These are phyloP conservation scores for Trichoderma sp. DNA, from an alignment of 2,329 filamentous ascomycete genomes.

Conservation along the genomic window DNA sequence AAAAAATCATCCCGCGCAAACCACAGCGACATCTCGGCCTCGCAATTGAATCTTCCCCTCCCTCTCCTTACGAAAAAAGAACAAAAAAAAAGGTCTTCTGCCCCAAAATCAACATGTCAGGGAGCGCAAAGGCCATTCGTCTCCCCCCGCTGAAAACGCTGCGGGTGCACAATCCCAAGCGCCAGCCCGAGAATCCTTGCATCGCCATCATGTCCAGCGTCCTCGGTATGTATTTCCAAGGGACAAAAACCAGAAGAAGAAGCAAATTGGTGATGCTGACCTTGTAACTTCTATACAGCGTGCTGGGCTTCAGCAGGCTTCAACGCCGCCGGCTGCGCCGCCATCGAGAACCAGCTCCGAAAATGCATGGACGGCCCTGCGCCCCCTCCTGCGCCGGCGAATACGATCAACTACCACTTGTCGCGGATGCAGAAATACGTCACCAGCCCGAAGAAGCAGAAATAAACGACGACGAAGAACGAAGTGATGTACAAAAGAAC, in stretches of 20 bases:
- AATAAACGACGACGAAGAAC: constrained; percentile 29
- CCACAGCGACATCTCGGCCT: neutral
- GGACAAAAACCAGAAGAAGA: neutral
- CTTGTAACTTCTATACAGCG: constrained; percentile 53
- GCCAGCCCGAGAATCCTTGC: constrained; percentile 54
- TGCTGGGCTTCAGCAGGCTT: constrained; percentile 84
- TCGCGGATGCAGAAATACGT: constrained; percentile 72
- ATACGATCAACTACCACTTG: constrained; percentile 92
- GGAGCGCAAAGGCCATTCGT: constrained; percentile 54
- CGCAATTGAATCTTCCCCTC: no score
- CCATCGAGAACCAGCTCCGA: constrained; percentile 62
- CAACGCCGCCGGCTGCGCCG: constrained; percentile 59
- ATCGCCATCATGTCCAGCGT: constrained; percentile 59
- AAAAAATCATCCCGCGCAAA: constrained; percentile 8
- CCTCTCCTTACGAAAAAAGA: no score
- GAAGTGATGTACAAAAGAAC: neutral
- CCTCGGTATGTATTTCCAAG: constrained; percentile 46
- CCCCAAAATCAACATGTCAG: constrained; percentile 43
- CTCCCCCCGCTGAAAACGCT: constrained; percentile 59
- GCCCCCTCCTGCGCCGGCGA: constrained; percentile 53
- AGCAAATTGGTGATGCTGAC: neutral
- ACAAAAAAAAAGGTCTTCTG: no score
- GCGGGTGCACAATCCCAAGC: constrained; percentile 57
- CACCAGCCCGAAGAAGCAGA: constrained; percentile 50
- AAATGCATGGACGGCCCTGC: constrained; percentile 78